These are phyloP conservation scores for Penicillium paradoxum DNA, from an alignment of 495 filamentous ascomycete genomes.

Conservation along the genomic window DNA sequence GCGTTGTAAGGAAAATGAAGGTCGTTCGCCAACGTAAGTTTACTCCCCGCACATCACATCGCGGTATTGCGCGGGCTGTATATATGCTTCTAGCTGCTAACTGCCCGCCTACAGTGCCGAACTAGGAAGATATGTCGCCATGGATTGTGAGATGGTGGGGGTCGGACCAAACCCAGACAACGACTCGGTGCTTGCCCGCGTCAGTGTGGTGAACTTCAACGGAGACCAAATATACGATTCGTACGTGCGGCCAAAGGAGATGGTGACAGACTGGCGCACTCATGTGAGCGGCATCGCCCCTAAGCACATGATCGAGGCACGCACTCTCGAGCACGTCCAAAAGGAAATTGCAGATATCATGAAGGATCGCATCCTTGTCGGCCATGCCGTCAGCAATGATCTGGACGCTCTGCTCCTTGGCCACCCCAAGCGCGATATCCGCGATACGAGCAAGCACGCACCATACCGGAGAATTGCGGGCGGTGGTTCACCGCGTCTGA, in stretches of 20 bases:
- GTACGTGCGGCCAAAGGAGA: slow-evolving; percentile 72
- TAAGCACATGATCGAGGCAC: slow-evolving; percentile 60
- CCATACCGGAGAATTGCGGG: slow-evolving; percentile 67
- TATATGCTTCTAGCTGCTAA: slow-evolving; percentile 9
- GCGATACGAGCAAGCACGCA: slow-evolving; percentile 77
- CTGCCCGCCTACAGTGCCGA: slow-evolving; percentile 34
- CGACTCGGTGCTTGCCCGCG: slow-evolving; percentile 71
- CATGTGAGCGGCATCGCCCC: slow-evolving; percentile 73
- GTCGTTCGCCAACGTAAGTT: slow-evolving; percentile 43
- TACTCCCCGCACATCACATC: background rate
- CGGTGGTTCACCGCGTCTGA: slow-evolving; percentile 74
- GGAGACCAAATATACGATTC: slow-evolving; percentile 86
- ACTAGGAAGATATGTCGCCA: slow-evolving; percentile 79
- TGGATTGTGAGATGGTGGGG: slow-evolving; percentile 99
- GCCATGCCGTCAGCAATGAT: slow-evolving; percentile 88
- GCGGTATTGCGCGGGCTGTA: background rate
- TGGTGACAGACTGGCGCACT: slow-evolving; percentile 85
- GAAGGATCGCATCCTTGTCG: slow-evolving; percentile 69
- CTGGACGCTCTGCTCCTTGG: slow-evolving; percentile 67
- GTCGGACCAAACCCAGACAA: slow-evolving; percentile 62
- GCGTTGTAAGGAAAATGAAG: slow-evolving; percentile 44
- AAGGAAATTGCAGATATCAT: slow-evolving; percentile 66
- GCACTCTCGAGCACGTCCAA: slow-evolving; percentile 71
- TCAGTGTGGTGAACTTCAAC: slow-evolving; percentile 88
- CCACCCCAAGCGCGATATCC: slow-evolving; percentile 69